Evolutionary conservation across 805 yeast species (phyloP).

Genomic region (Barnettozyma californica): DNA sequence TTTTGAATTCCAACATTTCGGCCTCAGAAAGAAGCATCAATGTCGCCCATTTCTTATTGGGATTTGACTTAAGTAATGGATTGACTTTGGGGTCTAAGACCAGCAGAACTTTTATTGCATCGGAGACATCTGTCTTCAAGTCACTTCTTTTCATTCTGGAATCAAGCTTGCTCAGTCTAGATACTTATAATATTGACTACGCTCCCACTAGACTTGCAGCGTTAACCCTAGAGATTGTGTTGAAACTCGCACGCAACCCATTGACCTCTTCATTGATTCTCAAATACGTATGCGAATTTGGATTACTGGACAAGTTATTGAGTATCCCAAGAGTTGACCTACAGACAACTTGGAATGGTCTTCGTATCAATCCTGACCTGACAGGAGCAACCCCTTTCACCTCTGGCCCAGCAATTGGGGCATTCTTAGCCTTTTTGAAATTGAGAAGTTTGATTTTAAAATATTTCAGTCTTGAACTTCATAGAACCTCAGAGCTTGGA

Average conservation of each 20-base stretch:
- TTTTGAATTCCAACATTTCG: conserved; percentile 46
- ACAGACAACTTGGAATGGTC: conserved; percentile 50
- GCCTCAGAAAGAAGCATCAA: conserved; percentile 39
- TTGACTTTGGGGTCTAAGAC: conserved; percentile 42
- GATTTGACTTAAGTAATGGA: conserved; percentile 54
- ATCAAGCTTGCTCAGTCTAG: conserved; percentile 39
- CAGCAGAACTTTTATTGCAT: conserved; percentile 45
- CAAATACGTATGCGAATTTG: conserved; percentile 43
- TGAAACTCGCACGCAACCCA: conserved; percentile 54
- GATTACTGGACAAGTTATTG: conserved; percentile 48
- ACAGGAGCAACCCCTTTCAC: conserved; percentile 26
- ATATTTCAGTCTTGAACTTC: conserved; percentile 69
- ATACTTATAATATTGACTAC: conserved; percentile 38
- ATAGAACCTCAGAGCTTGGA: conserved; percentile 41
- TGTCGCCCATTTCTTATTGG: conserved; percentile 72
- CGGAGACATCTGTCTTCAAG: conserved; percentile 51
- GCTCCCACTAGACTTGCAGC: conserved; percentile 57
- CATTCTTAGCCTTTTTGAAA: conserved; percentile 55
- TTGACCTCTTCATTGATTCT: conserved; percentile 48
- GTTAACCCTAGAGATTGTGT: conserved; percentile 52
- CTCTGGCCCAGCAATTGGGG: conserved; percentile 35
- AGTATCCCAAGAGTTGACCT: conserved; percentile 46
- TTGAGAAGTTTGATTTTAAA: conserved; percentile 60
- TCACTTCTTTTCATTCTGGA: conserved; percentile 47
- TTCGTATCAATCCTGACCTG: conserved; percentile 39